These are phyloP conservation scores for Dictyostelium firmibasis DNA, from an alignment of 78 protist genomes.

Conservation along the genomic window DNA sequence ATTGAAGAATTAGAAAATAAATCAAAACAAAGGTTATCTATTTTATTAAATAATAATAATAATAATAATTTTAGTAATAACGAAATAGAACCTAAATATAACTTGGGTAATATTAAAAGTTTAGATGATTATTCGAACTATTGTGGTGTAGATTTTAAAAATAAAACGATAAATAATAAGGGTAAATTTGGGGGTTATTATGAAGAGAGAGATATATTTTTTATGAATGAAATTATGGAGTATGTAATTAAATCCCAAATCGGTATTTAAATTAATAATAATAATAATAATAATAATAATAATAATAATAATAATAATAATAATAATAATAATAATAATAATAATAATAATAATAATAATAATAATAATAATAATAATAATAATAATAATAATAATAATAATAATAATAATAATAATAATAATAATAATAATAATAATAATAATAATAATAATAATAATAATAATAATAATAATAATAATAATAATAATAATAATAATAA, in stretches of 20 bases:
- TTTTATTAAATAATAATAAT: background rate
- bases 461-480: too few relatives aligned
- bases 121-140: slow-evolving; percentile 18
- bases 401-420: too few relatives aligned
- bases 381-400: too few relatives aligned
- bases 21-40: background rate
- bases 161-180: background rate
- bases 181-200: slow-evolving; percentile 70
- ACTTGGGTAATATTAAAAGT: slow-evolving; percentile 26
- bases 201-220: background rate
- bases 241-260: slow-evolving; percentile 52
- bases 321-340: too few relatives aligned
- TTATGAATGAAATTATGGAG: slow-evolving; percentile 62
- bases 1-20: background rate
- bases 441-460: too few relatives aligned
- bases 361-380: too few relatives aligned
- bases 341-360: too few relatives aligned
- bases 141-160: slow-evolving; percentile 61
- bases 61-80: background rate
- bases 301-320: too few relatives aligned
- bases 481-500: too few relatives aligned
- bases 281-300: too few relatives aligned
- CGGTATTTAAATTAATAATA: slow-evolving; percentile 32
- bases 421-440: too few relatives aligned
- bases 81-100: background rate